Conservation (phyloP, 2,329 filamentous ascomycete species). For the Penicillium sp. region DNA sequence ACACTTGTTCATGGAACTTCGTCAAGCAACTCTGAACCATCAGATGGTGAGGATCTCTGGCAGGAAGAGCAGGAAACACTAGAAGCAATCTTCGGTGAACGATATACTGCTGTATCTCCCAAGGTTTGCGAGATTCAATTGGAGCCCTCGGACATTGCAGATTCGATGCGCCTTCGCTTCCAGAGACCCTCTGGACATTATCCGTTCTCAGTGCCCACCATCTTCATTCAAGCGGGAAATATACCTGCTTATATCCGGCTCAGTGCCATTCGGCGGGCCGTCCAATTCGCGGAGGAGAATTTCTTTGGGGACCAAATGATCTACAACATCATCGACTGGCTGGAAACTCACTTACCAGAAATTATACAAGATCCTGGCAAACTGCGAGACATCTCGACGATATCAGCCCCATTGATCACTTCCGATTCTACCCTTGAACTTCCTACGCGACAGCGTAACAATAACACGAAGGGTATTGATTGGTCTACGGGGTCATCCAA, state of each 20-base stretch:
- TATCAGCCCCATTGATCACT: constrained; percentile 59
- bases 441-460: constrained; percentile 36
- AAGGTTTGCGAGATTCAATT: constrained; percentile 74
- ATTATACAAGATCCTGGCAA: constrained; percentile 85
- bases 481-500: constrained; percentile 64
- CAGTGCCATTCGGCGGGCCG: constrained; percentile 78
- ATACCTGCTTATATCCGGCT: constrained; percentile 93
- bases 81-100: constrained; percentile 82
- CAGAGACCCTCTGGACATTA: constrained; percentile 73
- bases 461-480: constrained; percentile 63
- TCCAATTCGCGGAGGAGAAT: constrained; percentile 72
- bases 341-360: constrained; percentile 80
- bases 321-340: constrained; percentile 88
- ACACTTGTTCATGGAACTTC: constrained; percentile 60
- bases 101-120: constrained; percentile 65
- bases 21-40: constrained; percentile 21
- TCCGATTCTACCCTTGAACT: constrained; percentile 26
- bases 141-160: constrained; percentile 52
- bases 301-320: constrained; percentile 87
- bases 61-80: constrained; percentile 82
- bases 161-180: constrained; percentile 64
- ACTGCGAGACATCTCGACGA: constrained; percentile 81
- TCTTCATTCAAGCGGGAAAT: constrained; percentile 69
- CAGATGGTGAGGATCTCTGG: constrained; percentile 66
- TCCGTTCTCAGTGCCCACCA: constrained; percentile 68